Evolutionary conservation across 2,329 filamentous ascomycete genomes (phyloP).

Genomic region (Aspergillus pseudoviridinutans): DNA sequence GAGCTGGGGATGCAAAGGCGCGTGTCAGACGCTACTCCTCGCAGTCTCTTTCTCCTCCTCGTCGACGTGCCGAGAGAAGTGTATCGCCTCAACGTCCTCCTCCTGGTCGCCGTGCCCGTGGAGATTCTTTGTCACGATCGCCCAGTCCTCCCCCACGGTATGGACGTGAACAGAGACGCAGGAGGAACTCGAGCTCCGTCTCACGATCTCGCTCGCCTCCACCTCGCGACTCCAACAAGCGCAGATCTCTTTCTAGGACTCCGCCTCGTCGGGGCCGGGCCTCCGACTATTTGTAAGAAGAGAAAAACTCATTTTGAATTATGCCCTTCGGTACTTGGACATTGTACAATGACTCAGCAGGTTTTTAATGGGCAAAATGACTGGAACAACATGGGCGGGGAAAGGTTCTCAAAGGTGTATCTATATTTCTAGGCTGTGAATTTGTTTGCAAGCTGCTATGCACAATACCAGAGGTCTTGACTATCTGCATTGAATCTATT

Average conservation of each 20-base stretch:
- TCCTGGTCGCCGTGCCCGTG: conserved; percentile 19
- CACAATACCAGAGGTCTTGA: not conserved
- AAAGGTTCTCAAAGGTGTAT: conserved; percentile 2
- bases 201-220: conserved; percentile 20
- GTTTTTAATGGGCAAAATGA: not conserved
- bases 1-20: conserved; percentile 11
- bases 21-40: conserved; percentile 21
- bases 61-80: conserved; percentile 19
- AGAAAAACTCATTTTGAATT: not conserved
- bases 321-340: not conserved
- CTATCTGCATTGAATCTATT: not conserved
- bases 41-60: conserved; percentile 28
- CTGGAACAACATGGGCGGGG: not conserved
- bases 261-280: conserved; percentile 16
- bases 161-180: conserved; percentile 7
- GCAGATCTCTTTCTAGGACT: conserved; percentile 11
- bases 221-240: conserved; percentile 9
- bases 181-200: conserved; percentile 16
- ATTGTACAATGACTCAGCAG: not conserved
- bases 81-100: conserved; percentile 21
- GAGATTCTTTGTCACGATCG: conserved; percentile 22
- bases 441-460: not conserved
- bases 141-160: conserved; percentile 17
- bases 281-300: conserved; percentile 6
- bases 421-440: conserved; percentile 2